Conservation (phyloP, 805 yeast species). For the Brettanomyces sp. region DNA sequence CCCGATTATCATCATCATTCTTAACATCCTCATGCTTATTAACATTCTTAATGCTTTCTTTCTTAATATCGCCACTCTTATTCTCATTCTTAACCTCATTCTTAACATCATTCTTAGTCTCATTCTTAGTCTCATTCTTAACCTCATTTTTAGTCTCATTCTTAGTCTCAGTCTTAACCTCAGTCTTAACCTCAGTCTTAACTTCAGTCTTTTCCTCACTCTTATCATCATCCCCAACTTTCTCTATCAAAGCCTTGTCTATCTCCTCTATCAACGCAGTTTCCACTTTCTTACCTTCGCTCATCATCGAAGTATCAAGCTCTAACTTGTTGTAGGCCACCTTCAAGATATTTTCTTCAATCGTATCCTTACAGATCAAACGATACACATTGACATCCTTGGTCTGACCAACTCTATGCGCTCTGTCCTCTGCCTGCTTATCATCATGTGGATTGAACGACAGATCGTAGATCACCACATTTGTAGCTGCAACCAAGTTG, state of each 20-base stretch:
- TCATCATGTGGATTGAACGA: slow-evolving; percentile 98
- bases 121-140: neutral
- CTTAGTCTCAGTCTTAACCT: neutral
- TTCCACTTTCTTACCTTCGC: slow-evolving; percentile 35
- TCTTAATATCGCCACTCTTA: too few relatives aligned
- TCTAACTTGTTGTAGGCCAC: slow-evolving; percentile 88
- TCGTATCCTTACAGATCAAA: slow-evolving; percentile 61
- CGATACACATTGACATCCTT: slow-evolving; percentile 68
- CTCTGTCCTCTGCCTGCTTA: slow-evolving; percentile 96
- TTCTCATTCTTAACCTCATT: neutral
- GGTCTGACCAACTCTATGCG: slow-evolving; percentile 54
- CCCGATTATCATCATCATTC: too few relatives aligned
- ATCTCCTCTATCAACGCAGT: slow-evolving; percentile 44
- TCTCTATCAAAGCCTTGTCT: slow-evolving; percentile 16
- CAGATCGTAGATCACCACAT: slow-evolving; percentile 85
- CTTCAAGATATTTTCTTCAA: slow-evolving; percentile 82
- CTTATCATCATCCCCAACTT: slow-evolving; percentile 3
- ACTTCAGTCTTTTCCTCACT: slow-evolving; percentile 3
- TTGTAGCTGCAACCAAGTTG: slow-evolving; percentile 89
- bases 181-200: neutral
- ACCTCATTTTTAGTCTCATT: too few relatives aligned
- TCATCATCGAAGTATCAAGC: slow-evolving; percentile 58
- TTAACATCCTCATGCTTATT: too few relatives aligned
- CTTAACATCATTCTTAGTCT: neutral
- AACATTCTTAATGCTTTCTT: too few relatives aligned